phyloP scores from a whole-genome alignment of 345 rosid species.

The Populus euphratica region DNA sequence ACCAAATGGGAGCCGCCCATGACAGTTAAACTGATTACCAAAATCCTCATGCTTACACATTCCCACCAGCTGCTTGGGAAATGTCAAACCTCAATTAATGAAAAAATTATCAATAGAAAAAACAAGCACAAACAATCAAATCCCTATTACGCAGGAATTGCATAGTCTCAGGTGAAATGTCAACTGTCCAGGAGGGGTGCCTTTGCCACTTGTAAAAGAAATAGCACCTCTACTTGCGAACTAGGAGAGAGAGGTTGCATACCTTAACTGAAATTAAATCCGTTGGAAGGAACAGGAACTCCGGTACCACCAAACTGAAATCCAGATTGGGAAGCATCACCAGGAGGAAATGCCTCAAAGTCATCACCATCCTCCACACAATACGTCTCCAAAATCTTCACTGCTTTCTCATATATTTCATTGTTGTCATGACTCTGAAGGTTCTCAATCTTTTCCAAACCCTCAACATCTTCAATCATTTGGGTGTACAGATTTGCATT shows the following conservation, averaged over 20 bases:
- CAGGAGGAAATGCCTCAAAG: background rate
- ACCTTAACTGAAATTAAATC: conserved; percentile 21
- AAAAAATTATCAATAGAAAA: background rate
- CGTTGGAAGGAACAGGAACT: conserved; percentile 12
- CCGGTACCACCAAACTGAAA: conserved; percentile 15
- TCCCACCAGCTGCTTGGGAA: background rate
- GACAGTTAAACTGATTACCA: background rate
- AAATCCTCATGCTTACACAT: background rate
- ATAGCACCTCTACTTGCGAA: background rate
- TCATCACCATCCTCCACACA: conserved; percentile 22
- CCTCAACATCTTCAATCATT: conserved; percentile 26
- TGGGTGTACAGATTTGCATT: conserved; percentile 16
- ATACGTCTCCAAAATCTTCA: conserved; percentile 22
- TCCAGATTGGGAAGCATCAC: conserved; percentile 18
- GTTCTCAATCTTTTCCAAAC: conserved; percentile 22
- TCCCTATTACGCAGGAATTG: background rate
- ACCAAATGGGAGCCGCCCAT: background rate
- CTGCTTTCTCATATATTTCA: conserved; percentile 28
- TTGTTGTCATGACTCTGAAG: conserved; percentile 26
- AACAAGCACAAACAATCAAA: background rate
- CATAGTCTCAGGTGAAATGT: background rate
- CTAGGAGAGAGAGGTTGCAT: background rate
- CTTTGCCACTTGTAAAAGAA: background rate
- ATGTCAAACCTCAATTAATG: too few species aligned
- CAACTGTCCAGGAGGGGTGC: background rate